Percentiles rank a stretch among this genome's conserved stretches.
Conservation (phyloP, 306 rosid genomes). For the Trifolium dubium region DNA sequence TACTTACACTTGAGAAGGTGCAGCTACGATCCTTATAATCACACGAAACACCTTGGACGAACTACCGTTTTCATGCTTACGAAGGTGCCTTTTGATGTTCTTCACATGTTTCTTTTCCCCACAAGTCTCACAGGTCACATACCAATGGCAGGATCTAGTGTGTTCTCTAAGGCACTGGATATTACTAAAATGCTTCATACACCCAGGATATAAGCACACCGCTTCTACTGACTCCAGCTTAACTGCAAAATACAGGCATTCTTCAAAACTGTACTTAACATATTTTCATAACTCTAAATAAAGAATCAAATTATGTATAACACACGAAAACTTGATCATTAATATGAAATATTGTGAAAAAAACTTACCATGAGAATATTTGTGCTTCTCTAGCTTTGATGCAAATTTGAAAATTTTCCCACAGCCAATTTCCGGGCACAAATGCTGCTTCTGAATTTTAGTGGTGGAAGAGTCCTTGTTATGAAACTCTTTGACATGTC, state of each 20-base stretch:
- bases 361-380: conserved; percentile 73
- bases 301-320: not conserved
- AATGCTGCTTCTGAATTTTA: conserved; percentile 49
- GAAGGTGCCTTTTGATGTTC: conserved; percentile 74
- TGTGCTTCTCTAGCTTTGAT: conserved; percentile 62
- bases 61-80: conserved; percentile 52
- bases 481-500: conserved; percentile 67
- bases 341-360: not conserved
- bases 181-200: conserved; percentile 68
- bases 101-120: conserved; percentile 67
- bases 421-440: conserved; percentile 71
- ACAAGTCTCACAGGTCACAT: conserved; percentile 64
- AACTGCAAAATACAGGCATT: conserved; percentile 50
- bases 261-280: conserved; percentile 29
- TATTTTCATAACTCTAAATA: not conserved
- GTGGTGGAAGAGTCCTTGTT: conserved; percentile 8
- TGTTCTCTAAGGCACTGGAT: conserved; percentile 66
- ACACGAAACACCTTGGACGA: conserved; percentile 53
- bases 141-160: conserved; percentile 63
- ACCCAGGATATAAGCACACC: conserved; percentile 65
- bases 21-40: conserved; percentile 53
- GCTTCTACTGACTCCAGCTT: conserved; percentile 72
- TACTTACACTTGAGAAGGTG: conserved; percentile 69
- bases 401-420: conserved; percentile 70
- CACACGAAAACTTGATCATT: not conserved